Conservation (phyloP, 805 yeast genomes). For the Saccharomycopsis sp. region DNA sequence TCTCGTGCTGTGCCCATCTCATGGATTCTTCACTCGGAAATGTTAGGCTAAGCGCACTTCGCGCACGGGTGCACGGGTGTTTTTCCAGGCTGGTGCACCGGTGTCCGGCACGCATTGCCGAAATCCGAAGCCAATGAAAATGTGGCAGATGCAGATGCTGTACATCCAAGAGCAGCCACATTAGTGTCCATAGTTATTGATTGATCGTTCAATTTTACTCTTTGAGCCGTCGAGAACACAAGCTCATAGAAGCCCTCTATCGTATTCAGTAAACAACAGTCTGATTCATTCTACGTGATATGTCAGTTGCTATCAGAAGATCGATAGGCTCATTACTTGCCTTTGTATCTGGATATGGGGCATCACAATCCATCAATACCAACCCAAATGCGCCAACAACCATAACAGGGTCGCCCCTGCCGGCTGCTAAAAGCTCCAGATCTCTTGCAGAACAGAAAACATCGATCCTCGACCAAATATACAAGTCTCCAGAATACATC, state of each 20-base stretch:
- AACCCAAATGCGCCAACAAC: slow-evolving; percentile 9
- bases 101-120: neutral
- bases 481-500: slow-evolving; percentile 26
- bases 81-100: neutral
- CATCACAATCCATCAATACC: neutral
- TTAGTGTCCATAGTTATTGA: too few relatives aligned
- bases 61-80: neutral
- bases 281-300: too few relatives aligned
- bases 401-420: slow-evolving; percentile 25
- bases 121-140: neutral
- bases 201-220: too few relatives aligned
- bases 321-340: slow-evolving; percentile 20
- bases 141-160: too few relatives aligned
- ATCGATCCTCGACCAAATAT: slow-evolving; percentile 26
- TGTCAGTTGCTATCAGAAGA: slow-evolving; percentile 16
- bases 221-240: too few relatives aligned
- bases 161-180: too few relatives aligned
- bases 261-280: too few relatives aligned
- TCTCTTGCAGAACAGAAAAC: slow-evolving; percentile 23
- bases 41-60: too few relatives aligned
- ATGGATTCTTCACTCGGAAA: neutral
- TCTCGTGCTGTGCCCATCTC: neutral
- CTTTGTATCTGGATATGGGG: slow-evolving; percentile 25
- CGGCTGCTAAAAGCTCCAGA: slow-evolving; percentile 21
- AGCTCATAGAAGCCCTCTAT: too few relatives aligned